phyloP scores from a whole-genome alignment of 2,329 filamentous ascomycete species.

The Chrysosporium queenslandicum region DNA sequence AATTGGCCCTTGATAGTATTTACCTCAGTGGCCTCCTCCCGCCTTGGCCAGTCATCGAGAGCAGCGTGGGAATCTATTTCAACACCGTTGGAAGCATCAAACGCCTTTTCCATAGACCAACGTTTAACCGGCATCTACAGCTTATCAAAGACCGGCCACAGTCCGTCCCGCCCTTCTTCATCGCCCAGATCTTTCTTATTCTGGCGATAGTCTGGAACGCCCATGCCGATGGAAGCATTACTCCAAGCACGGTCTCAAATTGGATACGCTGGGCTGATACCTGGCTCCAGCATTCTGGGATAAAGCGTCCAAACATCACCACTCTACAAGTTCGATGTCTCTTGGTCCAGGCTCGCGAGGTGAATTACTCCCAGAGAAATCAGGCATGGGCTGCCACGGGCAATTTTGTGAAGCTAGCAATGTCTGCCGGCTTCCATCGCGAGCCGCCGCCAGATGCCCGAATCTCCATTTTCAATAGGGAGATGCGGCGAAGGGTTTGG shows the following conservation, averaged over 20 bases:
- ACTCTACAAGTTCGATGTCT: conserved; percentile 45
- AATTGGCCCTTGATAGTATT: conserved; percentile 24
- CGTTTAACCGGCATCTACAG: conserved; percentile 32
- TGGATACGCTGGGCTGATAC: conserved; percentile 87
- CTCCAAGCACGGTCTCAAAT: conserved; percentile 37
- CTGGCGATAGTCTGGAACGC: conserved; percentile 32
- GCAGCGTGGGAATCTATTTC: conserved; percentile 32
- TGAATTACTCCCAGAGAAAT: conserved; percentile 45
- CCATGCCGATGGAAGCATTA: conserved; percentile 8
- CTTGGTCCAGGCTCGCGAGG: conserved; percentile 41
- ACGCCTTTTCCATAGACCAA: conserved; percentile 34
- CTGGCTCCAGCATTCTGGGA: conserved; percentile 67
- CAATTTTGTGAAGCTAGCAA: conserved; percentile 43
- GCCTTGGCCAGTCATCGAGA: conserved; percentile 28
- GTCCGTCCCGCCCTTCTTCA: conserved; percentile 25
- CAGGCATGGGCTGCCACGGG: conserved; percentile 45
- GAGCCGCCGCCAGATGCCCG: conserved; percentile 26
- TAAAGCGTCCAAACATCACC: conserved; percentile 44
- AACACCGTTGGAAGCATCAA: conserved; percentile 33
- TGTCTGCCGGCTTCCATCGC: conserved; percentile 45
- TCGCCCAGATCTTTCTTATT: conserved; percentile 31
- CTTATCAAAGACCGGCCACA: conserved; percentile 28
- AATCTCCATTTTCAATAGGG: conserved; percentile 33
- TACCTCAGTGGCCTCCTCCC: conserved; percentile 30
- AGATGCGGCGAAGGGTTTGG: conserved; percentile 48